These are phyloP conservation scores for Leucoagaricus sp. DNA, from an alignment of 1,284 basidiomycete genomes.

Conservation along the genomic window DNA sequence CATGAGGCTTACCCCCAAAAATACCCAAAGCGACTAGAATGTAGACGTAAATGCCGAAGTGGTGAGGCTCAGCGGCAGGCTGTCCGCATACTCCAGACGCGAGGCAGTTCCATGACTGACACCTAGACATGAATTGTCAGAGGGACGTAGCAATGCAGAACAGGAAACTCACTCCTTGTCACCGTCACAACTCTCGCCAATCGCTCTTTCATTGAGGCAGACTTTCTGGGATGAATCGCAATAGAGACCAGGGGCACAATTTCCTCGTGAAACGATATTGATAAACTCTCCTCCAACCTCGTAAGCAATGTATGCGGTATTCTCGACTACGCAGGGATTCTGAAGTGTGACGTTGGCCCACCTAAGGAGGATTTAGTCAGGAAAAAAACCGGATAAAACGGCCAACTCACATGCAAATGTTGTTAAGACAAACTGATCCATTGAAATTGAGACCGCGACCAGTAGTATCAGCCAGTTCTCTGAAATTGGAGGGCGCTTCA, in stretches of 20 bases:
- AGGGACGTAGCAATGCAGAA: not conserved
- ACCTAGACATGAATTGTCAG: slow-evolving; percentile 43
- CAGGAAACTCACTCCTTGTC: slow-evolving; percentile 69
- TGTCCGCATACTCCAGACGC: slow-evolving; percentile 61
- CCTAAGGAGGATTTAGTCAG: slow-evolving; percentile 37
- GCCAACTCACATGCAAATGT: slow-evolving; percentile 72
- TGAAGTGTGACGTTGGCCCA: slow-evolving; percentile 75
- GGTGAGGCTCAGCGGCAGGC: slow-evolving; percentile 60
- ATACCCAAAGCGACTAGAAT: slow-evolving; percentile 73
- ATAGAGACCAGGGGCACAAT: slow-evolving; percentile 68
- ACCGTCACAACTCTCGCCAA: slow-evolving; percentile 64
- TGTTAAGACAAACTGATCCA: slow-evolving; percentile 82
- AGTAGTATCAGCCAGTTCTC: slow-evolving; percentile 58
- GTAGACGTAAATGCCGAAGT: slow-evolving; percentile 72
- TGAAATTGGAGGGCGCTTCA: slow-evolving; percentile 61
- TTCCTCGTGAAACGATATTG: slow-evolving; percentile 76
- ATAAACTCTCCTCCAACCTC: slow-evolving; percentile 58
- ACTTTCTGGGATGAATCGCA: slow-evolving; percentile 64
- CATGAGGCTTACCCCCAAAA: slow-evolving; percentile 53
- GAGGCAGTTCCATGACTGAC: slow-evolving; percentile 76
- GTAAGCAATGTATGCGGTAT: slow-evolving; percentile 77
- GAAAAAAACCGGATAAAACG: not conserved
- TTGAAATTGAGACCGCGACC: slow-evolving; percentile 73
- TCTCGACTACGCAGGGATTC: slow-evolving; percentile 70
- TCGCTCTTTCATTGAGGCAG: slow-evolving; percentile 61